Conservation (phyloP, 805 yeast genomes). For the Cyberlindnera mycetangii region DNA sequence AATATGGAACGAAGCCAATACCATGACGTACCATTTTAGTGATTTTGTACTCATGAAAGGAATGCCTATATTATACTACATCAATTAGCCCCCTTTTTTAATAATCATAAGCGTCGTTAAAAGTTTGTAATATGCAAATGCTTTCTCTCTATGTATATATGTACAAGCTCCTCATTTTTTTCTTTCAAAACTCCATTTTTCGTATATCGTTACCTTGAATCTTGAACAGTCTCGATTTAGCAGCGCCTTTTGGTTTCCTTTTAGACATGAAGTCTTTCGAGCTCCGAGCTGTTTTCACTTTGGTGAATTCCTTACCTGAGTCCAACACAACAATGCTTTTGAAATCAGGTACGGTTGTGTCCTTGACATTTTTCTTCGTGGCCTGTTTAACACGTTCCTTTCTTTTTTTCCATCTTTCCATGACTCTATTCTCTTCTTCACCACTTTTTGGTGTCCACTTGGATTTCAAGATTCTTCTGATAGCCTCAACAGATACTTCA, state of each 20-base stretch:
- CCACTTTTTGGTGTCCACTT: slow-evolving; percentile 63
- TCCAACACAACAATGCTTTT: slow-evolving; percentile 10
- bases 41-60: no score
- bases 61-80: no score
- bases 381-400: slow-evolving; percentile 36
- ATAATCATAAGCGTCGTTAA: slow-evolving; percentile 2
- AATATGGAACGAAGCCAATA: no score
- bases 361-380: not conserved
- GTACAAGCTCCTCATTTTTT: slow-evolving; percentile 1
- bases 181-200: slow-evolving; percentile 13
- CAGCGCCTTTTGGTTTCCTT: slow-evolving; percentile 2
- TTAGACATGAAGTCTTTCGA: not conserved
- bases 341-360: not conserved
- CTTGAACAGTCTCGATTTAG: slow-evolving; percentile 13
- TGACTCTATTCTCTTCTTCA: slow-evolving; percentile 45
- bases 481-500: slow-evolving; percentile 75
- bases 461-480: slow-evolving; percentile 74
- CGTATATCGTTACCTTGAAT: slow-evolving; percentile 8
- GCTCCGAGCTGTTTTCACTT: slow-evolving; percentile 4
- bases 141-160: not conserved
- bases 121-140: not conserved
- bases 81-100: no score
- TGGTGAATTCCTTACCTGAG: slow-evolving; percentile 12
- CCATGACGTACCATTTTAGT: no score
- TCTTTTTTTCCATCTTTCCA: slow-evolving; percentile 52